A percentile compares a stretch with the other conserved stretches of the same genome.
These are phyloP conservation scores for Aureobasidium subglaciale DNA, from an alignment of 2,329 filamentous ascomycete species.

Conservation along the genomic window DNA sequence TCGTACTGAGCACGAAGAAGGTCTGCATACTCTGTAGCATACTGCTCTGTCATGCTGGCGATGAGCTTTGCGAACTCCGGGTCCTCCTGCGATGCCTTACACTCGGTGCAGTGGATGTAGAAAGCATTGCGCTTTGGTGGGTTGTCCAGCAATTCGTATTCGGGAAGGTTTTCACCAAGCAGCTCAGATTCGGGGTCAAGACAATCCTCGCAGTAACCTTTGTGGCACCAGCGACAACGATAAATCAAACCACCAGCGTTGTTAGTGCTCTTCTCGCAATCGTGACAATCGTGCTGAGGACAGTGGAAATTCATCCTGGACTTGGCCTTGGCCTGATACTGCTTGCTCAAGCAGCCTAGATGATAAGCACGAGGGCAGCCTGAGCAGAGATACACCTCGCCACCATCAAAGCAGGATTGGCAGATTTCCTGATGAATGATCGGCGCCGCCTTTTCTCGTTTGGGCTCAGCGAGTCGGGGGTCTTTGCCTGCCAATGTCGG, in stretches of 20 bases:
- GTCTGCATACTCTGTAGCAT: neutral
- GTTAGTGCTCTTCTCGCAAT: conserved; percentile 46
- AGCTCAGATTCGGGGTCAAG: conserved; percentile 44
- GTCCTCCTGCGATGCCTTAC: conserved; percentile 32
- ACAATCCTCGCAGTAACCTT: conserved; percentile 53
- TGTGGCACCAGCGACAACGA: conserved; percentile 50
- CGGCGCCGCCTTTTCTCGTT: conserved; percentile 41
- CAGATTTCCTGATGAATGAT: conserved; percentile 47
- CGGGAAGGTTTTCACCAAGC: conserved; percentile 45
- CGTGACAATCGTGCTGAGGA: conserved; percentile 48
- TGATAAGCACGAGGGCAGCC: conserved; percentile 52
- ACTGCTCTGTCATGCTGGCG: neutral
- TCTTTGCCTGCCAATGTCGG: conserved; percentile 52
- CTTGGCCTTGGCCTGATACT: conserved; percentile 36
- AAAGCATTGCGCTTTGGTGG: conserved; percentile 38
- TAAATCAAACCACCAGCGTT: conserved; percentile 45
- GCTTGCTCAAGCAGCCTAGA: conserved; percentile 39
- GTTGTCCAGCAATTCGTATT: conserved; percentile 47
- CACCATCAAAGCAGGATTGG: conserved; percentile 45
- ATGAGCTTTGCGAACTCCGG: conserved; percentile 10
- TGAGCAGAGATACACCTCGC: conserved; percentile 42
- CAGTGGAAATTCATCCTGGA: conserved; percentile 43
- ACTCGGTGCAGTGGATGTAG: conserved; percentile 46
- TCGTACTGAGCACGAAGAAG: neutral
- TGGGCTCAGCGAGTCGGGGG: conserved; percentile 42